Base-by-base conservation (phyloP, 768 basidiomycete genomes). In the Xerocomus brunneocitrinus region DNA sequence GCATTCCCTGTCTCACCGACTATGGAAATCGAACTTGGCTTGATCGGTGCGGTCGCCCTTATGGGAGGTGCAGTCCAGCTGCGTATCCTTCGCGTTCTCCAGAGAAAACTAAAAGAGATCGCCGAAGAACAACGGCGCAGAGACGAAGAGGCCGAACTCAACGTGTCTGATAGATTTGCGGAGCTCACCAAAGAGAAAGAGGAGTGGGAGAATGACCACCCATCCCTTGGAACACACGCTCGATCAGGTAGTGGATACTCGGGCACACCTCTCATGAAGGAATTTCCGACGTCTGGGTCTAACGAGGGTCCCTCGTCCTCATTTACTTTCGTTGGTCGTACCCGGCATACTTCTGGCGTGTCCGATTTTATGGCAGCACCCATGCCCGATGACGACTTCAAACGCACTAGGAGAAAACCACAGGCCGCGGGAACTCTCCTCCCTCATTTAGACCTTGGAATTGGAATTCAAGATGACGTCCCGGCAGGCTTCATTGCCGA, bases 11-110 rank as follows among this genome's bases (percentile, higher is more conserved):
- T 95, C 49, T 80, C 88, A 5, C 92, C 94, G 65, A 85, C 85
- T 8, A 95, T 95, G 91, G 79, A 90, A 66, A 93, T 98, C 54
- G 95, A 97, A 65, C 79, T 98, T 30, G 95, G 93, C 28, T 80
- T 97, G 60, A 82, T 92, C 54, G 90, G 77, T 41, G 91, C 92
- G 3, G 76, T 95, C 38, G 77, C 89, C 25, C 73, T 95, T 50
- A 89, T 90, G 83, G 91, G 92, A 40, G 82, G 85, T 28, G 91
- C 94, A 3, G 87, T 97, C 43, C 95, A 98, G 71, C 79, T 94
- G 62, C 87, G 89, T 49, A 84, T 97, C 57, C 81, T 93, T 56
- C 81, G 81, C 53, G 78, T 91, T 41, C 82, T 98, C 14, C 85
- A 86, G 66, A 77, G 78, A 57, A 91, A 91, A 69, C 74, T 95